Base-by-base conservation (phyloP, 2,329 filamentous ascomycete species). In the Colletotrichum siamense region DNA sequence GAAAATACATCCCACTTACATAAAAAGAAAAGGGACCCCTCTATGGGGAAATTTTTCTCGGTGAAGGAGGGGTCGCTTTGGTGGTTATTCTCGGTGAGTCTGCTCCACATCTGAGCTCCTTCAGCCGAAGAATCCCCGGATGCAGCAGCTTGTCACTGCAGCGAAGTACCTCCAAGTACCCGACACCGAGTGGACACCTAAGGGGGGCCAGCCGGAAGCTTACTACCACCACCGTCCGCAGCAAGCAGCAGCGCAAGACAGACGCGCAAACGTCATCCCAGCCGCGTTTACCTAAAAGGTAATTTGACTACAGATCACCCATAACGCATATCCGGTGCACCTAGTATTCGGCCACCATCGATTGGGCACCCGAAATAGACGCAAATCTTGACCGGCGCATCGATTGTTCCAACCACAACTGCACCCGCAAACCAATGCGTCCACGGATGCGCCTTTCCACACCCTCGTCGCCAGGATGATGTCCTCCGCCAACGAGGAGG, bases 401-500 rank as follows among this genome's bases (percentile, higher is more conserved):
- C 30, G 32, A n/a, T n/a, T 22, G 52, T n/a, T 16, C 62, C 16
- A 36, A 71, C 10, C 39, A 30, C 55, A 15, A 22, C 26, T 15
- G 44, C 24, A 49, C 34, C 15, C n/a, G 32, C 49, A 67, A 65
- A 52, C 76, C 66, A 76, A 78, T 78, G 76, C 76, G 59, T 72
- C 66, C 63, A 69, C 66, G 64, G 65, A 63, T 66, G 52, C 65
- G 63, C 68, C 61, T 70, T 62, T 72, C 52, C 69, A 64, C 62
- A 65, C 69, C 64, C 55, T 77, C 69, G 73, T 72, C 73, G 71
- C 70, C 83, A 88, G 81, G 84, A 93, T 93, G 90, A 94, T 94
- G 92, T 92, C 92, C 85, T 93, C 92, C 79, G 91, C 88, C 9
- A 92, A 91, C 83, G 92, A 93, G 81, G 89, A 92, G 86, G 92